Base-by-base conservation (phyloP, 2,329 filamentous ascomycete species). In the Alternaria gaisen region DNA sequence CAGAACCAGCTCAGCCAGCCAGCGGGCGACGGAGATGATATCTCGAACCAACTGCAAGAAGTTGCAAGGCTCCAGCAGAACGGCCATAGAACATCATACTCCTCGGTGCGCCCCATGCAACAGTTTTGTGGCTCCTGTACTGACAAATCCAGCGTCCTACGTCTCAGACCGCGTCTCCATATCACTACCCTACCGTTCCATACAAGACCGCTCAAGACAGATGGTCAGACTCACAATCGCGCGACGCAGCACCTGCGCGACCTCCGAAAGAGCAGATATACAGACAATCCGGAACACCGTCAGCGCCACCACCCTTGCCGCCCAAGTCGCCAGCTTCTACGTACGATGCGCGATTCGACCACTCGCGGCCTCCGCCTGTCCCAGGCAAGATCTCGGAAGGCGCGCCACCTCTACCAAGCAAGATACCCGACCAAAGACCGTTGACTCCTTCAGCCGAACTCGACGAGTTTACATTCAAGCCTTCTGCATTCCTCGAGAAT, bases 401-500 rank as follows among this genome's bases (percentile, higher is more conserved):
- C 48, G 52, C 61, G 14, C 77, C 73, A 12, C 72, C 77, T 11
- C 57, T 78, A 14, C 80, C 77, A 47, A 67, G 68, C 14, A 77
- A 76, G 63, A 50, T 77, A 8, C 74, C 69, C 9, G 64, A 67
- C 3, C 72, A 77, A 56, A 66, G 73, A 53, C 68, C 77, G 51
- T 66, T 73, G 22, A 74, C 72, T 8, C 68, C 75, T 58, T 68
- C 76, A 54, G 68, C 76, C 64, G 79, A 80, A 64, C 82, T 85
- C 65, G 84, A 88, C 79, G 89, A 88, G 48, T 91, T 92, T 69
- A 93, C 91, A 14, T 96, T 97, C 82, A 88, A 88, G 64, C 91
- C 94, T 2, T 90, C 91, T 2, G 93, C 93, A 1, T 95, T 93
- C 74, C 89, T 97, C 16, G 95, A 99, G 77, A 94, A 93, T 69